These are phyloP conservation scores for Podila minutissima DNA, from an alignment of 192 early-diverging fungal species.

Conservation along the genomic window DNA sequence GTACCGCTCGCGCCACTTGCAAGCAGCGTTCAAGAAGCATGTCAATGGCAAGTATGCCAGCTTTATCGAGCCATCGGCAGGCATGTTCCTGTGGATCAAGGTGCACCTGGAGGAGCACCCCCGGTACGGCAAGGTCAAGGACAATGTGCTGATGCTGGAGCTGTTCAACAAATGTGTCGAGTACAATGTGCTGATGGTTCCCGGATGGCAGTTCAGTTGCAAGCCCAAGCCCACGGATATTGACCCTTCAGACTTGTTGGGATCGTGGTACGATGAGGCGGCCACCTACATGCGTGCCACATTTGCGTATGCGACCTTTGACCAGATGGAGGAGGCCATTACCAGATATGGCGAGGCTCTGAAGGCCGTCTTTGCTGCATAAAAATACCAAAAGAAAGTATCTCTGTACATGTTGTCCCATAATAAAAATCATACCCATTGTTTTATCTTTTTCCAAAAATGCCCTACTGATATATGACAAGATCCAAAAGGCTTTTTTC, in stretches of 20 bases:
- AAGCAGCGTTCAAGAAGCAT: conserved; percentile 62
- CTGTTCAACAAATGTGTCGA: conserved; percentile 65
- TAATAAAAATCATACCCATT: too few relatives aligned
- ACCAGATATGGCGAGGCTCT: conserved; percentile 53
- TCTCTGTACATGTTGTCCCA: too few relatives aligned
- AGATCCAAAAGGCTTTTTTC: background rate
- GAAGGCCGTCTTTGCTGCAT: conserved; percentile 14
- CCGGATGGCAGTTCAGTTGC: conserved; percentile 67
- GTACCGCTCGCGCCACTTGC: conserved; percentile 70
- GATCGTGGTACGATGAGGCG: conserved; percentile 50
- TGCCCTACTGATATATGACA: too few relatives aligned
- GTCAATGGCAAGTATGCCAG: conserved; percentile 59
- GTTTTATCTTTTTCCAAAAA: too few relatives aligned
- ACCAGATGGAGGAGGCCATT: conserved; percentile 64
- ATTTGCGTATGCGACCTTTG: conserved; percentile 65
- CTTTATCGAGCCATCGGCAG: conserved; percentile 66
- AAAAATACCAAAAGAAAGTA: background rate
- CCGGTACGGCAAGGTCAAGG: conserved; percentile 45
- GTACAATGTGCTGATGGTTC: conserved; percentile 69
- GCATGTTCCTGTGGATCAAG: conserved; percentile 92
- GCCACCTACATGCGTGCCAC: conserved; percentile 69
- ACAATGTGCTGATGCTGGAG: conserved; percentile 53
- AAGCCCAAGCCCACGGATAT: conserved; percentile 41
- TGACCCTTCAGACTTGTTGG: conserved; percentile 19
- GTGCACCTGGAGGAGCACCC: conserved; percentile 52